Evolutionary conservation across 1,284 basidiomycete species (phyloP).

Genomic region (Irpex lacteus): DNA sequence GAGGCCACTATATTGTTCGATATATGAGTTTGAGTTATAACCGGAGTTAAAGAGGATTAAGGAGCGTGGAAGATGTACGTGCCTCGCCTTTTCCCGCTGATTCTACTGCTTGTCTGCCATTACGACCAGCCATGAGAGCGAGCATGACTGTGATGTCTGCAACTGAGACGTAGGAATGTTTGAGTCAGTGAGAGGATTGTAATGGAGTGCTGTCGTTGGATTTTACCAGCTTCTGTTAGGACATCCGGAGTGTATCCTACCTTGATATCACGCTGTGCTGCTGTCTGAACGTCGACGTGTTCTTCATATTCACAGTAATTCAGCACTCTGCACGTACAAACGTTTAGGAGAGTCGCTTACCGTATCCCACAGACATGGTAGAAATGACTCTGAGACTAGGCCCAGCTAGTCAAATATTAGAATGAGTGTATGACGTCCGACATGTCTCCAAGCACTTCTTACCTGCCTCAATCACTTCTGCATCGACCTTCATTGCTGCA

Average conservation of each 20-base stretch:
- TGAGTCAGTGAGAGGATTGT: not conserved
- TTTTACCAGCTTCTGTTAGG: slow-evolving; percentile 79
- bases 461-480: slow-evolving; percentile 72
- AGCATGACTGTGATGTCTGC: slow-evolving; percentile 68
- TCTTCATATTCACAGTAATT: slow-evolving; percentile 44
- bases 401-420: slow-evolving; percentile 48
- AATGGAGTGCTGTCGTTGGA: not conserved
- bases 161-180: slow-evolving; percentile 10
- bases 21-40: not conserved
- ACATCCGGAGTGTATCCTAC: slow-evolving; percentile 93
- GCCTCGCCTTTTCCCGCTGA: slow-evolving; percentile 71
- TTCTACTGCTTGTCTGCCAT: slow-evolving; percentile 61
- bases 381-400: slow-evolving; percentile 75
- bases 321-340: not conserved
- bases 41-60: not conserved
- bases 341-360: slow-evolving; percentile 37
- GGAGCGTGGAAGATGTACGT: slow-evolving; percentile 19
- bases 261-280: slow-evolving; percentile 66
- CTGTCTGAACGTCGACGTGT: slow-evolving; percentile 70
- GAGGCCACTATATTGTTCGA: slow-evolving; percentile 46
- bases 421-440: not conserved
- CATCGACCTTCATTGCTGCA: slow-evolving; percentile 51
- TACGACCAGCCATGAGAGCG: slow-evolving; percentile 86
- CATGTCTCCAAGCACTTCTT: slow-evolving; percentile 9
- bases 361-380: slow-evolving; percentile 89